phyloP scores from a whole-genome alignment of 129 eudicot genomes.

The Escallonia herrerae region DNA sequence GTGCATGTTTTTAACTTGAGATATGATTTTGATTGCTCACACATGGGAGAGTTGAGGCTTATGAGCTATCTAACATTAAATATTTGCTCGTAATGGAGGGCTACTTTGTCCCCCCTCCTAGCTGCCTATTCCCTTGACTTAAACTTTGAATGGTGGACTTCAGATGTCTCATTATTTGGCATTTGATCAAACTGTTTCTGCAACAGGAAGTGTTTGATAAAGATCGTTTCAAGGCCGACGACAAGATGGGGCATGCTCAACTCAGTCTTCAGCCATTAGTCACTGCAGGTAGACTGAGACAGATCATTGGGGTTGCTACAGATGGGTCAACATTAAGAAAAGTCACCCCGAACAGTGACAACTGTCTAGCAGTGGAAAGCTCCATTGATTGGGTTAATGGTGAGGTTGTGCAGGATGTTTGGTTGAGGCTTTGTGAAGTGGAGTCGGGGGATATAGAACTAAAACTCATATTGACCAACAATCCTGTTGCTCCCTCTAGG shows the following conservation, averaged over 20 bases:
- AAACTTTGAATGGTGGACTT: no score
- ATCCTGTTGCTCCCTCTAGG: slow-evolving; percentile 13
- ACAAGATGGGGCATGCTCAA: slow-evolving; percentile 62
- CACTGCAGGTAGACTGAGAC: slow-evolving; percentile 39
- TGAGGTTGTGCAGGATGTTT: slow-evolving; percentile 53
- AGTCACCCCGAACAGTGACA: slow-evolving; percentile 44
- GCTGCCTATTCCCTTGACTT: no score
- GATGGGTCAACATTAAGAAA: slow-evolving; percentile 42
- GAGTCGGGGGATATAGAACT: slow-evolving; percentile 52
- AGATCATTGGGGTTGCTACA: slow-evolving; percentile 39
- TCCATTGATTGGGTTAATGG: slow-evolving; percentile 35
- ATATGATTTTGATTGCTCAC: no score
- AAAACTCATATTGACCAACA: slow-evolving; percentile 35
- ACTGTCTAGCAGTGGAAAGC: slow-evolving; percentile 44
- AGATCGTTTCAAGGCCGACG: slow-evolving; percentile 60
- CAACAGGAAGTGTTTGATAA: slow-evolving; percentile 52
- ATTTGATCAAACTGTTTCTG: no score
- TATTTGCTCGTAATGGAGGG: no score
- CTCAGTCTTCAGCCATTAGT: slow-evolving; percentile 47
- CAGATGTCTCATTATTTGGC: no score
- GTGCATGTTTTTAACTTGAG: no score
- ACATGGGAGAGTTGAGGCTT: no score
- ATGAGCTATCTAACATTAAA: no score
- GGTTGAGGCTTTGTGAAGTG: slow-evolving; percentile 50
- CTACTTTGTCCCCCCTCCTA: no score